These are phyloP conservation scores for Phaeosphaeriaceae sp. DNA, from an alignment of 2,329 filamentous ascomycete species.

Conservation along the genomic window DNA sequence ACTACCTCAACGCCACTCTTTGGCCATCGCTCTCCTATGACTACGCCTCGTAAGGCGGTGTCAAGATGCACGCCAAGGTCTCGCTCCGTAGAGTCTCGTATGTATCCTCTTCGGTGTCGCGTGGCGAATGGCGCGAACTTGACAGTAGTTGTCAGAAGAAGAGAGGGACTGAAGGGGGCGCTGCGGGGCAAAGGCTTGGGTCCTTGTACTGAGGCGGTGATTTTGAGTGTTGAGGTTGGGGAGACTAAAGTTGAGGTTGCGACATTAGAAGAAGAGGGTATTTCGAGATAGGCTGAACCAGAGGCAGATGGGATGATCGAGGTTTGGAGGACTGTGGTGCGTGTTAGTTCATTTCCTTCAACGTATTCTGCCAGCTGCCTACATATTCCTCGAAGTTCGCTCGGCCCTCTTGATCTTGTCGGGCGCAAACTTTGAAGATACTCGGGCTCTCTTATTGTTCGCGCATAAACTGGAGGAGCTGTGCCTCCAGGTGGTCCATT, in stretches of 20 bases:
- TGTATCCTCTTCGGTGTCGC: slow-evolving; percentile 78
- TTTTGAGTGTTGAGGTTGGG: slow-evolving; percentile 75
- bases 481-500: slow-evolving; percentile 86
- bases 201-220: slow-evolving; percentile 91
- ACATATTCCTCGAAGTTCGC: slow-evolving; percentile 87
- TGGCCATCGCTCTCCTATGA: slow-evolving; percentile 96
- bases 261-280: slow-evolving; percentile 54
- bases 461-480: slow-evolving; percentile 72
- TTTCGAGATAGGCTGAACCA: slow-evolving; percentile 85
- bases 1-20: slow-evolving; percentile 97
- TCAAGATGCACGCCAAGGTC: slow-evolving; percentile 92
- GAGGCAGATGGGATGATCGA: slow-evolving; percentile 91
- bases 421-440: slow-evolving; percentile 56
- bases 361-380: slow-evolving; percentile 48
- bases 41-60: slow-evolving; percentile 83
- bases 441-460: slow-evolving; percentile 56
- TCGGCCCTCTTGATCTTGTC: slow-evolving; percentile 65
- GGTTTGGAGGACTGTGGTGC: slow-evolving; percentile 76
- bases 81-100: slow-evolving; percentile 83
- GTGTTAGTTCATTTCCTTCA: background rate
- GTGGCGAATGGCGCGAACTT: slow-evolving; percentile 97
- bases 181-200: slow-evolving; percentile 89
- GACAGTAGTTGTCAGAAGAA: slow-evolving; percentile 89
- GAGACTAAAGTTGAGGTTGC: slow-evolving; percentile 56
- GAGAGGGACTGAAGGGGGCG: slow-evolving; percentile 88